Percentiles rank a stretch among this genome's conserved stretches.
phyloP scores from a whole-genome alignment of 2,329 filamentous ascomycete species.

The Cucurbitaria berberidis region DNA sequence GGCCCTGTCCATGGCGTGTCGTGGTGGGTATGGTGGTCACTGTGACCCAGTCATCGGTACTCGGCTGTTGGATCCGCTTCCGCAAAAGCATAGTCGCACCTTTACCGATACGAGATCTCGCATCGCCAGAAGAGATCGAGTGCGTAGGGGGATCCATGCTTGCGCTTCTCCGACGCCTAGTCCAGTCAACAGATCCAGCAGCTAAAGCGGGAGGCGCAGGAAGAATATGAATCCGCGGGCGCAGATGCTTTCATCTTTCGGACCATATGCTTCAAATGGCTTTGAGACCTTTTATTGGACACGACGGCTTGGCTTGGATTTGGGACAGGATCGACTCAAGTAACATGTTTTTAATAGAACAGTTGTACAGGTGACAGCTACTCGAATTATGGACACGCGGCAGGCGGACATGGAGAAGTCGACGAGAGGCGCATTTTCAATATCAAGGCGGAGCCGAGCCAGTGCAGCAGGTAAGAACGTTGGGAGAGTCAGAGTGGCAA shows the following conservation, averaged over 20 bases:
- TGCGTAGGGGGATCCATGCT: conserved; percentile 14
- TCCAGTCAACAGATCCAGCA: conserved; percentile 17
- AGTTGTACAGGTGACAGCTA: conserved; percentile 8
- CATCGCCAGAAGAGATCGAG: conserved; percentile 17
- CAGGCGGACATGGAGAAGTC: background rate
- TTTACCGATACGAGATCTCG: conserved; percentile 24
- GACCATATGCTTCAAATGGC: conserved; percentile 6
- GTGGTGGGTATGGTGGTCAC: conserved; percentile 4
- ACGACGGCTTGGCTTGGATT: conserved; percentile 3
- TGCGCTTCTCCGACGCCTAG: background rate
- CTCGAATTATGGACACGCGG: background rate
- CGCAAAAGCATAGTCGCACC: conserved; percentile 37
- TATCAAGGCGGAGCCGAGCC: conserved; percentile 1
- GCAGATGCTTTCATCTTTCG: conserved; percentile 1
- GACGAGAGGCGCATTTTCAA: background rate
- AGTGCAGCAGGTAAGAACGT: conserved; percentile 21
- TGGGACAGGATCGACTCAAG: conserved; percentile 10
- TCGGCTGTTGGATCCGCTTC: conserved; percentile 33
- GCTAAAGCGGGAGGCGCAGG: conserved; percentile 13
- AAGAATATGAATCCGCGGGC: background rate
- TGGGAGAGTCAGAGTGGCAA: conserved; percentile 6
- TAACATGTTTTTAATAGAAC: conserved; percentile 17
- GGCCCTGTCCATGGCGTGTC: conserved; percentile 13
- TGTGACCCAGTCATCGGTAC: conserved; percentile 21
- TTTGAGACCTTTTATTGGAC: conserved; percentile 12